phyloP scores from a whole-genome alignment of 2,329 filamentous ascomycete species.

The Lomentospora prolificans region DNA sequence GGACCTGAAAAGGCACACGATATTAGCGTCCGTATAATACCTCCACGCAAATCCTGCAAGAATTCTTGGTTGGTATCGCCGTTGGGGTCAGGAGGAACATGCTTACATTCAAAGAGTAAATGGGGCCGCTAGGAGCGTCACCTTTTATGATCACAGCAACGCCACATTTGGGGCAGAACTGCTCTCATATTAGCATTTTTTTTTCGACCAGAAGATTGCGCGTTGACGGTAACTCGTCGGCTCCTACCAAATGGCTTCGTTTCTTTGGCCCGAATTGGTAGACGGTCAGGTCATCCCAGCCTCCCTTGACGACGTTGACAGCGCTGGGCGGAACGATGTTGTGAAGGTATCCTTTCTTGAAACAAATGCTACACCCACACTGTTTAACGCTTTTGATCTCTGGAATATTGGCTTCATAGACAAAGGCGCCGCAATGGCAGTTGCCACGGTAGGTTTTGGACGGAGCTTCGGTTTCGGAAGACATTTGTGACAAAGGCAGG shows the following conservation, averaged over 20 bases:
- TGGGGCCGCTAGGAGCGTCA: background rate
- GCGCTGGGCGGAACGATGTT: constrained; percentile 19
- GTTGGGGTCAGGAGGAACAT: background rate
- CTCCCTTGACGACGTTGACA: constrained; percentile 38
- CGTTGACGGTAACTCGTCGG: background rate
- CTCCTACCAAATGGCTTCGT: constrained; percentile 31
- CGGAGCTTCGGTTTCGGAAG: background rate
- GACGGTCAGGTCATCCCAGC: constrained; percentile 25
- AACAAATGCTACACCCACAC: constrained; percentile 61
- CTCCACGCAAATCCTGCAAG: too few species aligned
- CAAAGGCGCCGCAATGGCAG: constrained; percentile 46
- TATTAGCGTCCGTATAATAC: too few species aligned
- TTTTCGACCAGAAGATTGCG: background rate
- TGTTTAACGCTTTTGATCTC: constrained; percentile 45
- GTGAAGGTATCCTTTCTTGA: constrained; percentile 34
- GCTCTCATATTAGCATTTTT: background rate
- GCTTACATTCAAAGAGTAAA: constrained; percentile 4
- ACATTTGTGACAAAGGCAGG: too few species aligned
- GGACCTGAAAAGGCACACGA: constrained; percentile 20
- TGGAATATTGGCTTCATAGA: constrained; percentile 41
- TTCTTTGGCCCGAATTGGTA: constrained; percentile 33
- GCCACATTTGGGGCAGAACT: constrained; percentile 45
- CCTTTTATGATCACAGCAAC: constrained; percentile 26
- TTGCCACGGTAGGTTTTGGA: constrained; percentile 41
- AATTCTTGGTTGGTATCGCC: too few species aligned